These are phyloP conservation scores for Curvularia sp. DNA, from an alignment of 2,329 filamentous ascomycete genomes.

Conservation along the genomic window DNA sequence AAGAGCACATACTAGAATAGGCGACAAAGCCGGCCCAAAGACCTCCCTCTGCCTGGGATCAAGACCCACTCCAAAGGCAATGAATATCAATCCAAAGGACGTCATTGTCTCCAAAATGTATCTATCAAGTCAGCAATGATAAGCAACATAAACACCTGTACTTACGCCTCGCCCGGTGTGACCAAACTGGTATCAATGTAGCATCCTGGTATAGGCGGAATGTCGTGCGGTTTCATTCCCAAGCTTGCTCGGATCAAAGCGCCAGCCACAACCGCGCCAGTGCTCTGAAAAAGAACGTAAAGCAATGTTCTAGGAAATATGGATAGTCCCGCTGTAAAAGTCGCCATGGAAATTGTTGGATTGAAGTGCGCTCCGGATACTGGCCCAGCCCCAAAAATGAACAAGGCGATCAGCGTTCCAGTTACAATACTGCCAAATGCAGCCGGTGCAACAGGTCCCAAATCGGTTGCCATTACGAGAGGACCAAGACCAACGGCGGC, in stretches of 20 bases:
- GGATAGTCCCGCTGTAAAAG: slow-evolving; percentile 60
- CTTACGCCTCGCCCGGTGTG: slow-evolving; percentile 48
- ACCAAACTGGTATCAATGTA: slow-evolving; percentile 47
- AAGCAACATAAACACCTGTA: neutral
- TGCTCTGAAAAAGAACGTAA: slow-evolving; percentile 57
- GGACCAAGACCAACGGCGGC: slow-evolving; percentile 26
- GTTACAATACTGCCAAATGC: slow-evolving; percentile 52
- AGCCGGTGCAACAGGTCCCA: slow-evolving; percentile 30
- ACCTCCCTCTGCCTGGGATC: slow-evolving; percentile 61
- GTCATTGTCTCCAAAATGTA: slow-evolving; percentile 60
- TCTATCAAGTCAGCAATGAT: slow-evolving; percentile 15
- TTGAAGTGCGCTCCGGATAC: slow-evolving; percentile 62
- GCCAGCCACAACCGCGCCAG: slow-evolving; percentile 57
- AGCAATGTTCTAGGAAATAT: slow-evolving; percentile 58
- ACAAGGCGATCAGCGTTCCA: slow-evolving; percentile 54
- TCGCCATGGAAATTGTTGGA: slow-evolving; percentile 62
- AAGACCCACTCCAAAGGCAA: slow-evolving; percentile 62
- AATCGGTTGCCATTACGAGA: slow-evolving; percentile 29
- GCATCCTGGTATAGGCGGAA: slow-evolving; percentile 31
- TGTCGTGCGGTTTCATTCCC: slow-evolving; percentile 19
- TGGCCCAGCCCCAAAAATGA: slow-evolving; percentile 60
- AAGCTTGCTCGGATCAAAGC: slow-evolving; percentile 50
- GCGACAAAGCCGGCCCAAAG: slow-evolving; percentile 59
- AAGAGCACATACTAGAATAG: slow-evolving; percentile 56
- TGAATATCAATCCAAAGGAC: slow-evolving; percentile 56